phyloP scores from a whole-genome alignment of 495 filamentous ascomycete species.

The Penicillium lagena region DNA sequence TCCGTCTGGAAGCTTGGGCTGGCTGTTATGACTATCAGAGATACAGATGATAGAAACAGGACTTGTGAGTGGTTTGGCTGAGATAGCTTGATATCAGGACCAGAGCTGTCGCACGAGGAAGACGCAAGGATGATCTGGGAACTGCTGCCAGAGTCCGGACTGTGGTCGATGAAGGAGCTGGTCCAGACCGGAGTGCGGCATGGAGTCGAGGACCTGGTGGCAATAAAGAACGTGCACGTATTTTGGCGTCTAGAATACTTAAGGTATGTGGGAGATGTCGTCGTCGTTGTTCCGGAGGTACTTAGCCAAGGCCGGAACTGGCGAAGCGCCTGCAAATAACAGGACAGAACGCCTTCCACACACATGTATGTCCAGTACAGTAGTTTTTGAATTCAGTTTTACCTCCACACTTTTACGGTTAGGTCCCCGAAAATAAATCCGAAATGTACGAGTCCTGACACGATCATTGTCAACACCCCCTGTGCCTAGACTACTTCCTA shows the following conservation, averaged over 20 bases:
- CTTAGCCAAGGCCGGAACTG: no score
- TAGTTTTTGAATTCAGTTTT: slow-evolving; percentile 1
- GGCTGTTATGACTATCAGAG: slow-evolving; percentile 12
- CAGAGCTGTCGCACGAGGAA: neutral
- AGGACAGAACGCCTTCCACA: no score
- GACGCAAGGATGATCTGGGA: neutral
- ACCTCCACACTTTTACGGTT: neutral
- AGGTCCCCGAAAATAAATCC: neutral
- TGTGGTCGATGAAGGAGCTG: neutral
- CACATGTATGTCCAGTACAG: neutral
- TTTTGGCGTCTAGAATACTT: no score
- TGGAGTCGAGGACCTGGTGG: no score
- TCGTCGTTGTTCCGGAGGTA: no score
- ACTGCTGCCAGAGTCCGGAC: neutral
- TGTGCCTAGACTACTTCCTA: no score
- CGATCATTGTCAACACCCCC: no score
- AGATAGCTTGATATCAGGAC: neutral
- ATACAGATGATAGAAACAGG: slow-evolving; percentile 48
- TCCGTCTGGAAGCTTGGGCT: slow-evolving; percentile 6
- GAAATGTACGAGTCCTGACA: no score
- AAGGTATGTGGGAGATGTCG: no score
- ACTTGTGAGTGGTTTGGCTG: neutral
- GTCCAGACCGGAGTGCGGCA: neutral
- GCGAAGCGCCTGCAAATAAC: no score
- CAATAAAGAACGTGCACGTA: no score